These are phyloP conservation scores for Pachysandra terminalis DNA, from an alignment of 164 flowering plant species.

Conservation along the genomic window DNA sequence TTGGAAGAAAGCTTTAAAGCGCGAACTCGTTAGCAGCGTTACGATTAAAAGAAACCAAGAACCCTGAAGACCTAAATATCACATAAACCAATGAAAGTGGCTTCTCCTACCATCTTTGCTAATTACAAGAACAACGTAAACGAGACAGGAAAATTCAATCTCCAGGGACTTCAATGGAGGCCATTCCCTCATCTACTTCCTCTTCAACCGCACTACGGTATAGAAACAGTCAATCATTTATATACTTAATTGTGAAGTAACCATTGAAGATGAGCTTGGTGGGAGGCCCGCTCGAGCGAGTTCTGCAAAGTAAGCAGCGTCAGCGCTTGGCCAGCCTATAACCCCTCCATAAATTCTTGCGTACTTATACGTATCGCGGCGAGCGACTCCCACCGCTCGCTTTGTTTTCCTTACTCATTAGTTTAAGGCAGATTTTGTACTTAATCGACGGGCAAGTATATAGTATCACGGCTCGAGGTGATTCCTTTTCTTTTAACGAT, in stretches of 20 bases:
- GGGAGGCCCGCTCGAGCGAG: conserved; percentile 99
- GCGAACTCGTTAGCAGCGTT: too few relatives aligned
- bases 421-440: conserved; percentile 99
- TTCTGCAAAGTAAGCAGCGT: conserved; percentile 99
- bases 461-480: too few relatives aligned
- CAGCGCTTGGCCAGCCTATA: conserved; percentile 91
- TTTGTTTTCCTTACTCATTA: conserved; percentile 99
- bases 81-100: too few relatives aligned
- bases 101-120: too few relatives aligned
- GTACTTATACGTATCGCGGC: conserved; percentile 53
- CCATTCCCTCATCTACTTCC: too few relatives aligned
- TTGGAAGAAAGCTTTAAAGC: too few relatives aligned
- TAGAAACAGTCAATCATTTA: neutral
- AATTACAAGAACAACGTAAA: too few relatives aligned
- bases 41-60: too few relatives aligned
- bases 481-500: too few relatives aligned
- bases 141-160: conserved; percentile 42
- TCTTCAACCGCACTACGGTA: too few relatives aligned
- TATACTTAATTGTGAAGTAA: neutral
- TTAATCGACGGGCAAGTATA: too few relatives aligned
- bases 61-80: too few relatives aligned
- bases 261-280: conserved; percentile 10
- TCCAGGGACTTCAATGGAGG: conserved; percentile 49
- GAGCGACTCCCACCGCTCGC: conserved; percentile 77
- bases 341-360: conserved; percentile 96